Evolutionary conservation across 164 flowering plant genomes (phyloP), one percentile per base, ranked within the genome.

Genomic region (Malania oleifera): DNA sequence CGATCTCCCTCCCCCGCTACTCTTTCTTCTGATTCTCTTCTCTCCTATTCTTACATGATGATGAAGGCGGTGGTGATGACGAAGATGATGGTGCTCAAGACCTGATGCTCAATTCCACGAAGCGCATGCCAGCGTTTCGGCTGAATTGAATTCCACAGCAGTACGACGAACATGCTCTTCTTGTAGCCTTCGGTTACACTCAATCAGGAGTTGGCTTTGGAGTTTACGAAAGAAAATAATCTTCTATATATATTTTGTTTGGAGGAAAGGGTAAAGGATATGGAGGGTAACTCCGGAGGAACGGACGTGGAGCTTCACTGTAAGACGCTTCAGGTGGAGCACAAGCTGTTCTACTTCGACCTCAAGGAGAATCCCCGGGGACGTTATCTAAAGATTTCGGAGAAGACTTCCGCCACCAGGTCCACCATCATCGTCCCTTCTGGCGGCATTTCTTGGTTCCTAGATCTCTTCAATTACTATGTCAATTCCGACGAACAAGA

Each of bases 361-460:
- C 87, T 93, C 38, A 93, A 93, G 77, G 99, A 93, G 80, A 93
- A 93, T 60, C 97, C 99, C 1, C 82, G 99, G 4, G 99, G 99
- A 2, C 72, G 91, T 0, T 93, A 93, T 67, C 78, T 93, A 41
- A 93, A 93, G 73, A 90, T 93, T 26, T 90, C 97, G 0, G 99
- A 93, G 84, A 93, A 93, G 77, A 93, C 99, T 0, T 88, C 97
- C 0, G 83, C 97, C 0, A 86, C 97, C 1, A 68, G 99, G 68
- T 93, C 99, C 22, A 93, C 99, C 35, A 93, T 93, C 59, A 93
- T 93, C 27, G 92, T 93, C 3, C 99, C 99, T 10, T 80, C 75
- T 40, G 75, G 67, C 54, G 99, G 99, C 51, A 82, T 93, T 67
- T 75, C 84, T 18, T 93, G 92, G 90, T 93, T 93, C 82, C 68